Base-by-base conservation (phyloP, 371 early-diverging fungal genomes). In the Mortierella polycephala region DNA sequence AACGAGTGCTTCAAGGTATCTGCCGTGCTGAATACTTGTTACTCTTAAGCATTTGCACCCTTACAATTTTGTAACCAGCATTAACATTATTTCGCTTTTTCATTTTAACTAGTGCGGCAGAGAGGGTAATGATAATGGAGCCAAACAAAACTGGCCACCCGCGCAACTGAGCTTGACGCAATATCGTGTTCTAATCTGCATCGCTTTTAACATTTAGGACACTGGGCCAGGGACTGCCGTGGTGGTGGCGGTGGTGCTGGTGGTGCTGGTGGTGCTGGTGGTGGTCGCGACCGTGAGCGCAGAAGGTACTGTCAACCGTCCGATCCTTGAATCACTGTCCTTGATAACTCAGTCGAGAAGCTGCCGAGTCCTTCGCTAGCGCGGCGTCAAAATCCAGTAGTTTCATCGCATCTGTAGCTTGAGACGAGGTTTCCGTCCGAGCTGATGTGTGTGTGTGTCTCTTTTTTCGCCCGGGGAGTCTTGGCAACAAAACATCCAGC, bases 191-290 rank as follows among this genome's bases (percentile, higher is more conserved):
- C 12, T n/a, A n/a, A 47, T 47, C n/a, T n/a, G 16, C 18, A 44
- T 37, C 12, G 16, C 11, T 23, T n/a, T 50, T 37, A 9, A 18
- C 13, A 30, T 57, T 2, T 67, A 91, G 92, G 92, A 60, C 92
- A 92, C 70, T 92, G 91, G 91, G 92, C 92, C 62, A 85, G 90
- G 74, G 92, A 92, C 68, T 92, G 92, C 66, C 85, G 83, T 50
- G 86, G 83, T 47, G 62, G 81, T 44, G 85, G 82, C 49, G 57
- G 81, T 76, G 83, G 60, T 64, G 30, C 2, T 30, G 70, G 75
- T 63, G 82, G 83, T 56, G n/a, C n/a, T 44, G 85, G 82, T 49
- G 57, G 81, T 76, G 83, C 57, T 64, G 30, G 30, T 30, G 70
- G 75, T 63, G 82, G 83, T 56, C 69, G 71, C 39, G 64, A 59